phyloP scores from a whole-genome alignment of 2,329 filamentous ascomycete species.

The Didymella glomerata region DNA sequence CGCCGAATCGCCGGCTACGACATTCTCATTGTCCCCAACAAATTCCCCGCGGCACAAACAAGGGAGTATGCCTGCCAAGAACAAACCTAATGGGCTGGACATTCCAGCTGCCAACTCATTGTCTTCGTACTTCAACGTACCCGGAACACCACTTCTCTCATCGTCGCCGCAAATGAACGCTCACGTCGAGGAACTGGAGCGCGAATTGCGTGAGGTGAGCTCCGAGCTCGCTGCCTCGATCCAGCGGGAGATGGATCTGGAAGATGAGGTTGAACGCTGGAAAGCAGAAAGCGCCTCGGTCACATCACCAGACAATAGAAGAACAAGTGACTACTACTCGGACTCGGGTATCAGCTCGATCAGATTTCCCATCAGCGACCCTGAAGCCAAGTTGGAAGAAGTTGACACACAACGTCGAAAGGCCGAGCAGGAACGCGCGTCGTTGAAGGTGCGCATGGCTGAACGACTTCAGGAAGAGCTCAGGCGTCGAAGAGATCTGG shows the following conservation, averaged over 20 bases:
- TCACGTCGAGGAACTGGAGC: conserved; percentile 87
- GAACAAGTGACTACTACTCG: conserved; percentile 97
- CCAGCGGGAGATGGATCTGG: conserved; percentile 92
- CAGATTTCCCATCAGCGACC: conserved; percentile 73
- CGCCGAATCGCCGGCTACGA: conserved; percentile 67
- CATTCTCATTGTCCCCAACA: conserved; percentile 68
- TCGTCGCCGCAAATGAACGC: conserved; percentile 57
- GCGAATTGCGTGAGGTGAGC: conserved; percentile 92
- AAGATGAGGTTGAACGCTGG: conserved; percentile 88
- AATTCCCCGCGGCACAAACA: conserved; percentile 60
- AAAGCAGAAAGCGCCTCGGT: conserved; percentile 75
- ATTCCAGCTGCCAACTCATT: conserved; percentile 60
- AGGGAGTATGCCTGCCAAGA: conserved; percentile 41
- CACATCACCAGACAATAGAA: conserved; percentile 67
- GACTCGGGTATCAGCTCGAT: conserved; percentile 91
- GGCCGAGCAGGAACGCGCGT: conserved; percentile 90
- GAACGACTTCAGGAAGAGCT: conserved; percentile 89
- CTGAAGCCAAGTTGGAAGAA: conserved; percentile 69
- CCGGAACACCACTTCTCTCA: conserved; percentile 57
- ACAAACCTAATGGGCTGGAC: conserved; percentile 59
- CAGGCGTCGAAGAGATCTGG: conserved; percentile 74
- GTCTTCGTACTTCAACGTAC: conserved; percentile 56
- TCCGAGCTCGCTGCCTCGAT: conserved; percentile 92
- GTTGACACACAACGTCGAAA: conserved; percentile 83
- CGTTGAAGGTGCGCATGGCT: conserved; percentile 83